phyloP scores from a whole-genome alignment of 164 flowering plant species.

The Kalanchoe fedtschenkoi region DNA sequence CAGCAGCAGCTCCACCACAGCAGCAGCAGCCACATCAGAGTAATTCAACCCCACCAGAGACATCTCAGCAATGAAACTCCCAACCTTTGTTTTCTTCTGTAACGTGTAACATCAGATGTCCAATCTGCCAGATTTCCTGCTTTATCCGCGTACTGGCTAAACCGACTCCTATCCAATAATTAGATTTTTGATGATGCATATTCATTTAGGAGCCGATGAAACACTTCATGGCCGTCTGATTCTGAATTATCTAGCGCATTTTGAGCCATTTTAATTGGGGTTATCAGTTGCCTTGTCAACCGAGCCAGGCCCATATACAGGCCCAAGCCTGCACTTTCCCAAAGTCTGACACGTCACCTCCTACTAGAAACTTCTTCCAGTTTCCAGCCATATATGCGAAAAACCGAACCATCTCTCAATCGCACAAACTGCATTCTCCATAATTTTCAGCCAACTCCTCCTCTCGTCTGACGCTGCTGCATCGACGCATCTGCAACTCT shows the following conservation, averaged over 20 bases:
- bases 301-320: no score
- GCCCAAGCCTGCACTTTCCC: no score
- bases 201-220: not conserved
- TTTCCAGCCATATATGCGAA: not conserved
- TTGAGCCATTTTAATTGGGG: no score
- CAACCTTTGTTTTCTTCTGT: not conserved
- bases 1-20: not conserved
- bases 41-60: not conserved
- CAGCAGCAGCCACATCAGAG: not conserved
- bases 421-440: no score
- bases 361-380: not conserved
- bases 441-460: not conserved
- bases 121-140: not conserved
- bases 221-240: not conserved
- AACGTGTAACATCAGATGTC: not conserved
- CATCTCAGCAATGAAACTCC: not conserved
- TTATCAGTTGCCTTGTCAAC: no score
- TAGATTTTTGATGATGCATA: not conserved
- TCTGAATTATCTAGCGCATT: no score
- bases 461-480: no score
- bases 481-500: no score
- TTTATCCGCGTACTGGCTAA: not conserved
- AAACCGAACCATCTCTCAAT: not conserved
- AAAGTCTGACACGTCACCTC: not conserved
- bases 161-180: not conserved